phyloP scores from a whole-genome alignment of 208 protist genomes.

The Trypanosoma avium region DNA sequence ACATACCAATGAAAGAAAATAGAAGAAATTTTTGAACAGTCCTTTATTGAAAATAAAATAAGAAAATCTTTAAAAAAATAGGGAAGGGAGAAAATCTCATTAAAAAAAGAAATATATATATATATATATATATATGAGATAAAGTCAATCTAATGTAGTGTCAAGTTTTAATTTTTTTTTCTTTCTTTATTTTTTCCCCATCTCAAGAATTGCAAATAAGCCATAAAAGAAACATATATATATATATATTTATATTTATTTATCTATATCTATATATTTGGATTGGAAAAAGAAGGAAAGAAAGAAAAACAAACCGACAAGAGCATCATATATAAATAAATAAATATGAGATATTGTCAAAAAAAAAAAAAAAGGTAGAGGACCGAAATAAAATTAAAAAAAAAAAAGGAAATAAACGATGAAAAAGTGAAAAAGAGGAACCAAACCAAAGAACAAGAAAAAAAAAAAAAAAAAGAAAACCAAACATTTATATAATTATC shows the following conservation, averaged over 20 bases:
- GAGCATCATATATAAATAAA: neutral
- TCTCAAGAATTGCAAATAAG: constrained; percentile 8
- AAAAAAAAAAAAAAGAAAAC: neutral
- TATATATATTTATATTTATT: constrained; percentile 16
- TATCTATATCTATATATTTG: constrained; percentile 12
- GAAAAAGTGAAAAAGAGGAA: constrained; percentile 15
- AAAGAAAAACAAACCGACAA: constrained; percentile 15
- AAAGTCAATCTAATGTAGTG: too few species aligned
- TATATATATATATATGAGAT: too few species aligned
- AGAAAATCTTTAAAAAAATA: too few species aligned
- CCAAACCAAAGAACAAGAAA: neutral
- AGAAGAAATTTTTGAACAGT: too few species aligned
- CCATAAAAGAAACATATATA: constrained; percentile 16
- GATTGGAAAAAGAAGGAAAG: constrained; percentile 22
- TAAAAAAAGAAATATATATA: constrained; percentile 7
- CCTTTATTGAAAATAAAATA: too few species aligned
- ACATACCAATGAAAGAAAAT: too few species aligned
- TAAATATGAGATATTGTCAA: neutral
- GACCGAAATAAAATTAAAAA: neutral
- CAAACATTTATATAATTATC: constrained; percentile 2
- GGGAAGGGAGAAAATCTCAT: too few species aligned
- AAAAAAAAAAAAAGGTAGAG: neutral
- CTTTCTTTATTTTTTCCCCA: constrained; percentile 4
- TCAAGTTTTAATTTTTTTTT: constrained; percentile 9
- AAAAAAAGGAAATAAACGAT: neutral